phyloP scores from a whole-genome alignment of 805 yeast genomes.

The Candida coquimbonensis region DNA sequence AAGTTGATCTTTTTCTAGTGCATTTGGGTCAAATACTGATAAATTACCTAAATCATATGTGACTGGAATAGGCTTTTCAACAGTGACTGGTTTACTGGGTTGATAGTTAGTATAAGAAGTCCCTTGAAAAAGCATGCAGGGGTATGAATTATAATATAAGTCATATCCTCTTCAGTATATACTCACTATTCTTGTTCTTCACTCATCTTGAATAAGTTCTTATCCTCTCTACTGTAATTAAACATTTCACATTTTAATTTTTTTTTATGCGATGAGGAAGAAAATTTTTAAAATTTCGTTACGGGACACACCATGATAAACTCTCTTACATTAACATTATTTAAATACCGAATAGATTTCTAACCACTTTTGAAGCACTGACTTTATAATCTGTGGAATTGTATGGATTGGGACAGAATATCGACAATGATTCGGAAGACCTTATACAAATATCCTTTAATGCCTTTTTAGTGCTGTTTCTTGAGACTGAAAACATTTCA shows the following conservation, averaged over 20 bases:
- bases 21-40: conserved; percentile 85
- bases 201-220: conserved; percentile 1
- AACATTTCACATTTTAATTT: neutral
- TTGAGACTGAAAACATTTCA: conserved; percentile 25
- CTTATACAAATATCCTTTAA: conserved; percentile 22
- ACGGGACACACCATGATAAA: conserved; percentile 5
- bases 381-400: conserved; percentile 4
- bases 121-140: too few species aligned
- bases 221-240: too few species aligned
- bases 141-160: too few species aligned
- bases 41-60: conserved; percentile 85
- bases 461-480: conserved; percentile 24
- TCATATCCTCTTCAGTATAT: neutral
- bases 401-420: neutral
- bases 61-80: conserved; percentile 87
- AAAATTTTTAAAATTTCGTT: conserved; percentile 1
- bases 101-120: neutral
- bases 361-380: conserved; percentile 15
- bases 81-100: conserved; percentile 64
- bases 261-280: conserved; percentile 10
- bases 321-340: neutral
- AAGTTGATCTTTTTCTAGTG: conserved; percentile 58
- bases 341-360: conserved; percentile 18
- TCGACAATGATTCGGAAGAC: conserved; percentile 1
- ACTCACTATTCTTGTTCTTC: conserved; percentile 6